Conservation (phyloP, 140 eudicot genomes). For the Senecio squalidus region DNA sequence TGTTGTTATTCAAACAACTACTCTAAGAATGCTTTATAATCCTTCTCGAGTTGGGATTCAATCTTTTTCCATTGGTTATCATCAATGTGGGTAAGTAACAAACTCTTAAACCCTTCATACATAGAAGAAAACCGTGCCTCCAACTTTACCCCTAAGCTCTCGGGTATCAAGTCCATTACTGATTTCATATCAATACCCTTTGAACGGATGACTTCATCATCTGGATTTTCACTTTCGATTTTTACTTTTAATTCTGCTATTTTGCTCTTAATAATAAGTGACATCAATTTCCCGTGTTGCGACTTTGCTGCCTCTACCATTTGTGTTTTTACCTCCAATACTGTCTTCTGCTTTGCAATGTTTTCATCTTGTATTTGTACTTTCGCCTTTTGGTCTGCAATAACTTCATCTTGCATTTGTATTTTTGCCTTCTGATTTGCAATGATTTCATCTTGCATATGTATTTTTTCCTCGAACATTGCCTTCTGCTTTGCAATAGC, state of each 20-base stretch:
- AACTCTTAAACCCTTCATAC: not conserved
- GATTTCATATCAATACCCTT: too few relatives aligned
- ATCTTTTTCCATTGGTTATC: not conserved
- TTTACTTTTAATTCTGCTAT: too few relatives aligned
- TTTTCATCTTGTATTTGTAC: not conserved
- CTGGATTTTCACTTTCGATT: not conserved
- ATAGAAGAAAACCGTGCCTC: not conserved
- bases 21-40: too few relatives aligned
- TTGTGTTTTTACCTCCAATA: too few relatives aligned
- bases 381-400: not conserved
- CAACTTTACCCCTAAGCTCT: not conserved
- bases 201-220: not conserved
- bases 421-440: not conserved
- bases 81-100: not conserved
- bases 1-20: too few relatives aligned
- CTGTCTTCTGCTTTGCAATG: not conserved
- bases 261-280: too few relatives aligned
- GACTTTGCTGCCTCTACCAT: not conserved
- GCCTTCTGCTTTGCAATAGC: too few relatives aligned
- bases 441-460: too few relatives aligned
- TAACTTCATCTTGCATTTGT: too few relatives aligned
- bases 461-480: too few relatives aligned
- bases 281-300: not conserved
- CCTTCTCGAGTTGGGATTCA: too few relatives aligned
- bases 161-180: not conserved